Evolutionary conservation across 192 early-diverging fungal species (phyloP), one percentile per base, ranked within the genome.

Genomic region (Nowakowskiella sp.): DNA sequence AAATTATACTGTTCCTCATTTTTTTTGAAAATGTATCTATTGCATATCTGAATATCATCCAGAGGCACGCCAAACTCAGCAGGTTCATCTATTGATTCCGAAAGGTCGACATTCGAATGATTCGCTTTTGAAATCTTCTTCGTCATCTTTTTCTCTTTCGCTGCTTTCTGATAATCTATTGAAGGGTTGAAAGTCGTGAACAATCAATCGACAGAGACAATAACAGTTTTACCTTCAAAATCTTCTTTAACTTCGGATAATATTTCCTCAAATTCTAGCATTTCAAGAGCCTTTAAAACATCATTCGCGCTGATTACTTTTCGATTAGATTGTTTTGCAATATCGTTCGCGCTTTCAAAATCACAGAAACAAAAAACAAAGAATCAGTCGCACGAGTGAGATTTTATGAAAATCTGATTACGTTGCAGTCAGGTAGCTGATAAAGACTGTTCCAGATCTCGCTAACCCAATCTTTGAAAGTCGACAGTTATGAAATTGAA

Each of bases 401-500:
- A n/a, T n/a, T n/a, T n/a, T n/a, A n/a, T n/a, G n/a, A n/a, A n/a
- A n/a, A n/a, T n/a, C n/a, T n/a, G n/a, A n/a, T n/a, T 23, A 57
- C 39, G 60, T 58, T 8, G 67, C 63, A 3, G 67, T 66, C 3
- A 70, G 46, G 32, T 70, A 70, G 49, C 62, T 70, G 27, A 70
- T 66, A 39, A 70, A 70, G 13, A 70, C 67, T 16, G 62, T 63
- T 43, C 61, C 56, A 2, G 54, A 45, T 27, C 58, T 63, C 10
- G 34, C 53, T 25, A 63, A 33, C 1, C 55, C 61, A 21, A 56
- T 39, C 42, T 50, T n/a, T n/a, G n/a, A n/a, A n/a, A n/a, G n/a
- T n/a, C n/a, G n/a, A n/a, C n/a, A n/a, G n/a, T n/a, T n/a, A n/a
- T n/a, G n/a, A n/a, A n/a, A n/a, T n/a, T n/a, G n/a, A n/a, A n/a